Evolutionary conservation across 179 eudicot genomes (phyloP).

Genomic region (Actinidia chinensis): DNA sequence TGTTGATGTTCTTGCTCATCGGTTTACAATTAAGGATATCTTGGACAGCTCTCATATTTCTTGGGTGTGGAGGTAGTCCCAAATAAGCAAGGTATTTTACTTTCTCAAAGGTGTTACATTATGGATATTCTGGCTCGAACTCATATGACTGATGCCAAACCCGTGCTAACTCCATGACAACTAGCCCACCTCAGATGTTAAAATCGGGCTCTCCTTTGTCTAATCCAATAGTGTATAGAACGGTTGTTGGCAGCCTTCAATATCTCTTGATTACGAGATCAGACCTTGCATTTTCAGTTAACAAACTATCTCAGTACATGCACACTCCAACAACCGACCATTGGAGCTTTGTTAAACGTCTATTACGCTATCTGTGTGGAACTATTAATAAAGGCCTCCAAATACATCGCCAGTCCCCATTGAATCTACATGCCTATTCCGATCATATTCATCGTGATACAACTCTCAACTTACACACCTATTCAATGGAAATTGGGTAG

Average conservation of each 20-base stretch:
- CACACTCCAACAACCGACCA: background rate
- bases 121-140: background rate
- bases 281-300: background rate
- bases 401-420: no score
- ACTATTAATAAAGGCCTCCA: background rate
- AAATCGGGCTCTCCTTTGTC: background rate
- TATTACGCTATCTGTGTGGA: background rate
- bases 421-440: no score
- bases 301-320: background rate
- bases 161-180: background rate
- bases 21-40: background rate
- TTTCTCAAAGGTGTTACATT: background rate
- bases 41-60: background rate
- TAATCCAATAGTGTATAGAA: background rate
- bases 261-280: background rate
- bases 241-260: slow-evolving; percentile 2
- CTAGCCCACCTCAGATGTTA: background rate
- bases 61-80: background rate
- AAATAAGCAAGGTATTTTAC: background rate
- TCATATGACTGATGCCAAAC: background rate
- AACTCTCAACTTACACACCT: background rate
- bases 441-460: no score
- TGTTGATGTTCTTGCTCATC: background rate
- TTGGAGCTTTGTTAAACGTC: background rate
- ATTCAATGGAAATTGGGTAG: background rate